These are phyloP conservation scores for Colletotrichum karsti DNA, from an alignment of 2,329 filamentous ascomycete species.

Conservation along the genomic window DNA sequence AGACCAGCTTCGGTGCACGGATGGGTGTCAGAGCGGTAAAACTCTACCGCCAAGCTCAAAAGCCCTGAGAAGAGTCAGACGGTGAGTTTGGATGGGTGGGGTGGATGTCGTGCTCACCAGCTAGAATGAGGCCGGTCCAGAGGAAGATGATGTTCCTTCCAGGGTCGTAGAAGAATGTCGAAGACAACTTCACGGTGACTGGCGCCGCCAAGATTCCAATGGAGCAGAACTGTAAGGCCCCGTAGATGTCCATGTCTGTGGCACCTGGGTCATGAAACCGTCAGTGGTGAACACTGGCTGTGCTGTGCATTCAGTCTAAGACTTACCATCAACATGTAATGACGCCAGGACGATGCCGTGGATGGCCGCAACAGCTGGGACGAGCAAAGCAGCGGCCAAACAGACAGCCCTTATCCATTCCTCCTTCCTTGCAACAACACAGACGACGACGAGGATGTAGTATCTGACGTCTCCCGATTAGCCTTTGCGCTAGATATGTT, in stretches of 20 bases:
- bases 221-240: constrained; percentile 73
- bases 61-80: constrained; percentile 50
- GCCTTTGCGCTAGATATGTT: background rate
- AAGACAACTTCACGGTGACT: constrained; percentile 66
- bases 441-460: constrained; percentile 70
- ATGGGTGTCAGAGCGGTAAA: constrained; percentile 61
- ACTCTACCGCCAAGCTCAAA: constrained; percentile 70
- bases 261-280: constrained; percentile 52
- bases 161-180: constrained; percentile 70
- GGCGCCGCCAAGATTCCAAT: constrained; percentile 73
- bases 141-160: constrained; percentile 73
- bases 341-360: constrained; percentile 70
- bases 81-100: background rate
- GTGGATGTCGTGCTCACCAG: constrained; percentile 50
- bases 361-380: constrained; percentile 71
- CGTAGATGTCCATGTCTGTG: constrained; percentile 74
- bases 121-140: constrained; percentile 69
- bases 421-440: constrained; percentile 67
- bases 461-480: constrained; percentile 51
- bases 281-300: background rate
- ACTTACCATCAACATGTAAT: constrained; percentile 65
- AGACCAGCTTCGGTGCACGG: constrained; percentile 50
- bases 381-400: constrained; percentile 67
- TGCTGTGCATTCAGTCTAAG: background rate
- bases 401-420: constrained; percentile 72